Evolutionary conservation across 2,329 filamentous ascomycete species (phyloP), one percentile per base, ranked within the genome.

Genomic region (Alternaria angustiovoidea): DNA sequence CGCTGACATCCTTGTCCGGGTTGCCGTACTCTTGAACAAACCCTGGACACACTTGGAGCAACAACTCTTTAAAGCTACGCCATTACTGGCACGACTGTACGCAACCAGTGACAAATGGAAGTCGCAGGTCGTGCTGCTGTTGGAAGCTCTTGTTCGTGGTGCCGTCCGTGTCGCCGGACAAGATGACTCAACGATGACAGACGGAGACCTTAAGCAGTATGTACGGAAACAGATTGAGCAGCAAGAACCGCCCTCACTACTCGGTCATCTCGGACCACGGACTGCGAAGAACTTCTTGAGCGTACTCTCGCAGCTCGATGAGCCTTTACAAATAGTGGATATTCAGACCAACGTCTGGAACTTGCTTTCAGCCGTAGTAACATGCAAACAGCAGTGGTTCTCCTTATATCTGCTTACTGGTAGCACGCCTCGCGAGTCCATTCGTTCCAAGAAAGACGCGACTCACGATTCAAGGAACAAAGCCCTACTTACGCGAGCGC

Each of bases 341-440:
- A 87, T 93, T 54, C 87, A 91, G 41, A 86, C 87, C 42, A 83
- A 85, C 7, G 90, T 93, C 20, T 99, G 94, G 95, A 88, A 87
- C 57, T 89, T 99, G 72, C 88, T 98, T 54, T 91, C 94, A 2
- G 89, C 90, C 3, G 90, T 98, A 47, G 87, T 99, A 61, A 91
- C 91, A 66, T 94, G 93, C 75, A 89, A 93, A 64, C 95, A 99
- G 75, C 94, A 97, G 74, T 98, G 94, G 92, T 92, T 99, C 82
- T 92, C 94, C 0, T 92, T 97, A 63, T 96, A 94, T 73, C 84
- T 99, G 8, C 87, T 98, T 39, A 97, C 93, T 7, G 95, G 94
- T 22, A 90, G 89, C 72, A 93, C 93, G 0, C 93, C 94, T 4
- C 88, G 91, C 63, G 89, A 95, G 68, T 87, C 90, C 5, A 81